These are phyloP conservation scores for Chlorella sp. DNA, from an alignment of 139 green algal genomes.

Conservation along the genomic window DNA sequence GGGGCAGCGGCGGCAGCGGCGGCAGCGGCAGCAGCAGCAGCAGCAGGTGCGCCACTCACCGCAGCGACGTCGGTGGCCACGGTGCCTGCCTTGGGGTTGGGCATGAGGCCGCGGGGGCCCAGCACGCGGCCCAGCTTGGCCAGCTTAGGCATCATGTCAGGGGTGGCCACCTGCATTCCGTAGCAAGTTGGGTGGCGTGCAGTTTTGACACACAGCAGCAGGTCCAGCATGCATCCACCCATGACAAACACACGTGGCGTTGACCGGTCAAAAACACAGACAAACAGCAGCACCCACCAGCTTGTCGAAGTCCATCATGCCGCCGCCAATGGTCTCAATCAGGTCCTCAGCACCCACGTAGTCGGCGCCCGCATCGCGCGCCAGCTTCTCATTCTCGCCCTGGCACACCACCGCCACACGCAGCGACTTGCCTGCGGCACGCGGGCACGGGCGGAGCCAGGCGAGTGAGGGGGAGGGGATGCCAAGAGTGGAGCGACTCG, in stretches of 20 bases:
- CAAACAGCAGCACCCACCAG: constrained; percentile 70
- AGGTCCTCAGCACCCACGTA: constrained; percentile 93
- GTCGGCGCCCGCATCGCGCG: constrained; percentile 93
- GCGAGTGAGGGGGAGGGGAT: neutral
- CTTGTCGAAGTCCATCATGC: constrained; percentile 99
- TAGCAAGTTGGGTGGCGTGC: too few species aligned
- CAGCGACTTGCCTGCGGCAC: constrained; percentile 85
- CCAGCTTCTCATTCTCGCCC: constrained; percentile 81
- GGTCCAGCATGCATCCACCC: too few species aligned
- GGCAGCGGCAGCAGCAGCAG: neutral
- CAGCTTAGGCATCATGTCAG: constrained; percentile 99
- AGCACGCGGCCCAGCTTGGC: constrained; percentile 97
- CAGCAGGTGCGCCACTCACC: constrained; percentile 60
- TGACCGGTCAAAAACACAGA: too few species aligned
- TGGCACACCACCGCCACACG: constrained; percentile 94
- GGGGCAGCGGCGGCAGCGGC: too few species aligned
- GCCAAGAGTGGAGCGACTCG: too few species aligned
- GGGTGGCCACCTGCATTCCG: constrained; percentile 88
- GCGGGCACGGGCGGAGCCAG: neutral
- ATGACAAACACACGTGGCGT: too few species aligned
- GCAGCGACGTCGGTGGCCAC: constrained; percentile 95
- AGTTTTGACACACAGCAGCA: too few species aligned
- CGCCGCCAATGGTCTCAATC: constrained; percentile 94
- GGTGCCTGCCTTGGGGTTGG: constrained; percentile 99
- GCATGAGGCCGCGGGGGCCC: constrained; percentile 97